Evolutionary conservation across 1,284 basidiomycete species (phyloP), one percentile per base, ranked within the genome.

Genomic region (Ustilago hordei): DNA sequence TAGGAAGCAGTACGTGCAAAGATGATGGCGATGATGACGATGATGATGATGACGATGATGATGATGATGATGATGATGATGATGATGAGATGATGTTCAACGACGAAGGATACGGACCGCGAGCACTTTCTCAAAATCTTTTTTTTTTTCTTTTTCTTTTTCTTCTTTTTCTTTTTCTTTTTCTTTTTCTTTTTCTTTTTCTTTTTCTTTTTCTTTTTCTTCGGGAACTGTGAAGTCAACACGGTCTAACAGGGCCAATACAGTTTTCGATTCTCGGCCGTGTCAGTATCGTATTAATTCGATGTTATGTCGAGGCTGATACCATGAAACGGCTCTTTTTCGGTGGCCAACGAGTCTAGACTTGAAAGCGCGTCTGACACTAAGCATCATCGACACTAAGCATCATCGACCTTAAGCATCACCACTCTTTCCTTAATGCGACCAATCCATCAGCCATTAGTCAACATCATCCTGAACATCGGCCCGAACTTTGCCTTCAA

Each of bases 101-200:
- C 12, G 41, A 19, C 19, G 39, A 48, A 43, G 34, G 23, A 23
- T 28, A 39, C 36, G 43, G 23, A 38, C 11, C 43, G 47, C 34
- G 47, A 57, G 15, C 36, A 15, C 35, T 28, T 57, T 59, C 55
- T 60, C 64, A 67, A 63, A 63, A 67, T 67, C 60, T 63, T 67
- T 23, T 23, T n/a, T n/a, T n/a, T n/a, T n/a, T n/a, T n/a, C n/a
- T n/a, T n/a, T n/a, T n/a, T n/a, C n/a, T n/a, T n/a, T n/a, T n/a
- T n/a, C n/a, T n/a, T n/a, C n/a, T n/a, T n/a, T n/a, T n/a, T n/a
- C n/a, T n/a, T n/a, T n/a, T n/a, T n/a, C n/a, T n/a, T n/a, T n/a
- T n/a, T n/a, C n/a, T n/a, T n/a, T n/a, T n/a, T n/a, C n/a, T n/a
- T n/a, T n/a, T n/a, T n/a, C n/a, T n/a, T n/a, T n/a, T 23, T 23